Conservation (phyloP, 2,329 filamentous ascomycete species). For the Ophiobolus disseminans region DNA sequence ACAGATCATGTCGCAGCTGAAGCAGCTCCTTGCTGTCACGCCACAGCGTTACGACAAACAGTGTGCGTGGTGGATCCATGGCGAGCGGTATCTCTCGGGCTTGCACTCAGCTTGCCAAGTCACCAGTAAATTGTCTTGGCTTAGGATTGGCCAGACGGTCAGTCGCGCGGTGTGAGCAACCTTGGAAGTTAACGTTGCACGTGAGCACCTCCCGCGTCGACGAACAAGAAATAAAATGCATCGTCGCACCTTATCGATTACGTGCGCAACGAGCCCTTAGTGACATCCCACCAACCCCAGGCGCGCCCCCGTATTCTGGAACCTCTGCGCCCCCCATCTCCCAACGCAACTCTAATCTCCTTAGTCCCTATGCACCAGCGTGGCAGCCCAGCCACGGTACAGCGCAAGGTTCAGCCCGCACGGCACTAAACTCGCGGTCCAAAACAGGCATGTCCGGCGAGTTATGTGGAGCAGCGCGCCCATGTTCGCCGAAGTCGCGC, state of each 20-base stretch:
- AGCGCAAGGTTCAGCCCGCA: slow-evolving; percentile 4
- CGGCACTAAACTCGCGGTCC: slow-evolving; percentile 1
- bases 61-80: slow-evolving; percentile 17
- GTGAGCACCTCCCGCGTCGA: too few species aligned
- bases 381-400: slow-evolving; percentile 8
- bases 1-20: slow-evolving; percentile 69
- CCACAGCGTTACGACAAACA: slow-evolving; percentile 77
- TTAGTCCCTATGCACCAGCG: slow-evolving; percentile 5
- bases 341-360: slow-evolving; percentile 2
- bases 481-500: slow-evolving; percentile 7
- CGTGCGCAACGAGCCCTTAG: not conserved
- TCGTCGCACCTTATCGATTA: slow-evolving; percentile 11
- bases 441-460: slow-evolving; percentile 8
- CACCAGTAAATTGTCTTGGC: too few species aligned
- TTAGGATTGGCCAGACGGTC: too few species aligned
- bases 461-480: too few species aligned
- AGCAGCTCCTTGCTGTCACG: slow-evolving; percentile 71
- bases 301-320: slow-evolving; percentile 7
- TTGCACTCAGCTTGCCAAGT: too few species aligned
- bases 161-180: too few species aligned
- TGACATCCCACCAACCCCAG: not conserved
- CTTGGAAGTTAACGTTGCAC: too few species aligned
- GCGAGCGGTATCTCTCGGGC: too few species aligned
- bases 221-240: too few species aligned
- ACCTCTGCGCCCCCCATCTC: not conserved